A percentile compares a stretch with the other conserved stretches of the same genome.
phyloP scores from a whole-genome alignment of 2,329 filamentous ascomycete species.

The Penicillium sp. region DNA sequence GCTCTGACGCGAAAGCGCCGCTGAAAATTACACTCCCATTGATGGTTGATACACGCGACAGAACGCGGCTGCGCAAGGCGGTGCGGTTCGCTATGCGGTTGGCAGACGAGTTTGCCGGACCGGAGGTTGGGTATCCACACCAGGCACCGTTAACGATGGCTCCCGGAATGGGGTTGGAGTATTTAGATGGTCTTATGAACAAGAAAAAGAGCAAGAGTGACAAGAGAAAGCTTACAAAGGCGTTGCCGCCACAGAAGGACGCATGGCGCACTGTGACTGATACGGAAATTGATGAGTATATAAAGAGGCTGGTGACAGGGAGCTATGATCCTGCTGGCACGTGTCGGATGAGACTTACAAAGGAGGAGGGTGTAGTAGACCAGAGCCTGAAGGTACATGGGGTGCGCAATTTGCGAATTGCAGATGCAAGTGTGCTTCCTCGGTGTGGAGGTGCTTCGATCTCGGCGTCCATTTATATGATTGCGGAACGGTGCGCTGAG shows the following conservation, averaged over 20 bases:
- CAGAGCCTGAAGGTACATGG: not conserved
- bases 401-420: constrained; percentile 1
- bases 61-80: not conserved
- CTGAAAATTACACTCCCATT: not conserved
- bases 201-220: not conserved
- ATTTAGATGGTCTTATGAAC: not conserved
- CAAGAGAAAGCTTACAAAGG: not conserved
- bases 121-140: not conserved
- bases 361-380: constrained; percentile 2
- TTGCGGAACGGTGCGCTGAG: constrained; percentile 1
- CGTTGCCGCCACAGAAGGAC: not conserved
- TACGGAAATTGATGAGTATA: not conserved
- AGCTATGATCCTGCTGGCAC: constrained; percentile 4
- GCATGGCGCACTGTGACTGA: constrained; percentile 1
- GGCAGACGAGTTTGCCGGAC: not conserved
- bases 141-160: not conserved
- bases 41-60: not conserved
- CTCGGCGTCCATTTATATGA: constrained; percentile 1
- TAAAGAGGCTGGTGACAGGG: not conserved
- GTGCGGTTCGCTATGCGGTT: constrained; percentile 4
- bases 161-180: not conserved
- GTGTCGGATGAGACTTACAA: not conserved
- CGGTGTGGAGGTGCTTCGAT: not conserved
- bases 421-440: constrained; percentile 3
- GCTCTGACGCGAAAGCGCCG: not conserved